Evolutionary conservation across 768 basidiomycete species (phyloP), one percentile per base, ranked within the genome.

Genomic region (Botryobasidium botryosum): DNA sequence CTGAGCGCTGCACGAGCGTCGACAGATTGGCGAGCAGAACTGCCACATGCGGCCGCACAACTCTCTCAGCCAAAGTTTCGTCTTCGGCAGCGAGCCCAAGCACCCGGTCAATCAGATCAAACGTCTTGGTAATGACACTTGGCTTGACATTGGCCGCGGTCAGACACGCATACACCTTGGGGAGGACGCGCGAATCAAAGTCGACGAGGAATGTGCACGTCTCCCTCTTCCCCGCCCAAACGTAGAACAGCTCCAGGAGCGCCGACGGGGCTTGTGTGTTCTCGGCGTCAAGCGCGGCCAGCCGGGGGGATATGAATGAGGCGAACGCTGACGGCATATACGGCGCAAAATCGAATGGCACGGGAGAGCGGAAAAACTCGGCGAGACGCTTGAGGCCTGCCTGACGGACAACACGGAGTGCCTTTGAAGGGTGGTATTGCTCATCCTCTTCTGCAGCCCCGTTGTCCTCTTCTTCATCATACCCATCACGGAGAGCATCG

Each of bases 211-310:
- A 77, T 6, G 57, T 56, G n/a, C 70, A 66, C 48, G 76, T 71
- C 10, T 74, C 66, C 2, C 63, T 64, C 15, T 71, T 65, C 13
- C 66, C 57, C 0, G 84, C 73, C 82, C 90, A 91, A 5, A 70
- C 63, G 47, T 75, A 70, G 61, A 94, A 82, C 18, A 96, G 65
- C 31, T 94, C 88, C 35, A 99, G 64, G 15, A 92, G 66, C 0
- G 84, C 77, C 0, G 90, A 92, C 0, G 92, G 90, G 0, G 85
- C 71, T 58, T 96, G 92, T 0, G 81, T 85, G 54, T 91, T 97
- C 60, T 97, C 94, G 35, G 62, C 67, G 48, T 81, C 77, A 21
- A 97, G 66, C 3, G 64, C 59, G 0, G 73, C 63, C 20, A 99
- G 67, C 5, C 94, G 81, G 1, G 92, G 90, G 0, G 79, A 74